Evolutionary conservation across 2,329 filamentous ascomycete species (phyloP), one percentile per base, ranked within the genome.

Genomic region (Exutisphaerella laricina): DNA sequence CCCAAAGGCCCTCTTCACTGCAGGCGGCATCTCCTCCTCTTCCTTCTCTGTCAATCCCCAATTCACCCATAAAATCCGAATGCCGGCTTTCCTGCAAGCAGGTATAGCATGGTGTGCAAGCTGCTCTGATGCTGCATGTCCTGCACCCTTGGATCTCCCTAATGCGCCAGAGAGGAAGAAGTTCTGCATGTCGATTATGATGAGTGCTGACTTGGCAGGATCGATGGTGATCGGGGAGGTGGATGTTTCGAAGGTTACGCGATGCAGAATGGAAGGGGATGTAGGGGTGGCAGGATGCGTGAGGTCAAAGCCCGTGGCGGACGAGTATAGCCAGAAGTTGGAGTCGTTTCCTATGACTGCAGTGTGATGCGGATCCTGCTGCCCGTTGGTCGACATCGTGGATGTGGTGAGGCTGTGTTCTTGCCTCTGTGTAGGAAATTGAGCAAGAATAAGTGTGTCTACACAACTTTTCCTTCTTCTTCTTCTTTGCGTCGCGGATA

Each of bases 41-140:
- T 79, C 75, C 13, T 61, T 51, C n/a, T 76, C 69, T 0, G 67
- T 74, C 26, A 80, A 62, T 2, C 75, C 76, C 77, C 76, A 80
- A 53, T 76, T 78, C 31, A 77, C 63, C 72, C 73, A 77, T 14
- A 77, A 58, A 14, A 77, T 39, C 56, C 70, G 63, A 13, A 79
- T 68, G 1, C 70, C 74, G n/a, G 66, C 64, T 41, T 69, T 63
- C 32, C 76, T 63, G 26, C 74, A 77, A 25, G 67, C 69, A 5
- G 70, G 70, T 16, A 73, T 67, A 4, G 65, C 68, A 22, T 66
- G 64, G 36, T 65, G 51, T 13, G 76, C 60, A 1, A 75, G 61
- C 25, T 62, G 57, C 13, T 64, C 44, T 53, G 67, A 40, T 51
- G 74, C 59, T 52, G 63, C 36, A 63, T 73, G 51, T 49, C 70